These are phyloP conservation scores for Saccharomycopsis hybrid DNA, from an alignment of 1,139 yeast genomes.

Conservation along the genomic window DNA sequence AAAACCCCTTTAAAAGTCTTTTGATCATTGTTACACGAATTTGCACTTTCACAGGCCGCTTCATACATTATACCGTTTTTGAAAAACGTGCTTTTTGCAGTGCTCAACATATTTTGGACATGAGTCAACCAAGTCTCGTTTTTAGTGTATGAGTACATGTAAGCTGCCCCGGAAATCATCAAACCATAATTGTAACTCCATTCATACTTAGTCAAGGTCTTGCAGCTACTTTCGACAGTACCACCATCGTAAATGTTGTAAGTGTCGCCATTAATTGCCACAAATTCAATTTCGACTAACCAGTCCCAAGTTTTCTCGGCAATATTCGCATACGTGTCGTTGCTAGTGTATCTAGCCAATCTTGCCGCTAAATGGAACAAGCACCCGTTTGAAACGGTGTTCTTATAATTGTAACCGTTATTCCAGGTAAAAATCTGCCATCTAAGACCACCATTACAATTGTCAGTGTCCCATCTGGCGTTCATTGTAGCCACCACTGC, in stretches of 20 bases:
- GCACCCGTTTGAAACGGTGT: conserved; percentile 73
- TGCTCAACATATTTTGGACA: conserved; percentile 40
- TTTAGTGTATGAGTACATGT: conserved; percentile 58
- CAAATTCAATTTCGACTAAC: conserved; percentile 48
- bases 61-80: conserved; percentile 51
- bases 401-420: conserved; percentile 72
- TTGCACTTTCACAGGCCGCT: conserved; percentile 56
- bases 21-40: conserved; percentile 67
- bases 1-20: conserved; percentile 70
- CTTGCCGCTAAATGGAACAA: conserved; percentile 74
- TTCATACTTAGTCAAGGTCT: conserved; percentile 43
- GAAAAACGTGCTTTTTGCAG: conserved; percentile 49
- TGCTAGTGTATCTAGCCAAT: conserved; percentile 63
- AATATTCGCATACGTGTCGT: conserved; percentile 55
- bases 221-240: conserved; percentile 49
- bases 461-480: conserved; percentile 59
- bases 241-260: conserved; percentile 40
- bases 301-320: conserved; percentile 68
- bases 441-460: conserved; percentile 72
- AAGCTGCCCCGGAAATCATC: conserved; percentile 65
- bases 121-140: conserved; percentile 53
- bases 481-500: conserved; percentile 75
- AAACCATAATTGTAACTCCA: conserved; percentile 85
- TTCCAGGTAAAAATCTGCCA: conserved; percentile 83
- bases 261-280: conserved; percentile 26